These are phyloP conservation scores for Salmacisia buchloeana DNA, from an alignment of 1,284 basidiomycete species.

Conservation along the genomic window DNA sequence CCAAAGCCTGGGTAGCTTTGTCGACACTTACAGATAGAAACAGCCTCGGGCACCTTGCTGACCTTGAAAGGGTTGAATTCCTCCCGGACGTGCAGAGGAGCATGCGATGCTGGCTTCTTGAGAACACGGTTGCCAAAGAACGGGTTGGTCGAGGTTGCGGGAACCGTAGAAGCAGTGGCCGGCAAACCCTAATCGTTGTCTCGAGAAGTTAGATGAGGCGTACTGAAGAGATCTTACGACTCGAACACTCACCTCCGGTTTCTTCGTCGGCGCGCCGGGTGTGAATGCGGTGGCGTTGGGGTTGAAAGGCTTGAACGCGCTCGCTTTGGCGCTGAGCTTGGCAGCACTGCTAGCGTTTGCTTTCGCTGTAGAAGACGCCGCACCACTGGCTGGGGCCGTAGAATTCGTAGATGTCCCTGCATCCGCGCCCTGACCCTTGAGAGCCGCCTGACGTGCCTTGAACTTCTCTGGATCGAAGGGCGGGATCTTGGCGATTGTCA, in stretches of 20 bases:
- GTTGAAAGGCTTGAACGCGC: slow-evolving; percentile 63
- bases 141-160: slow-evolving; percentile 60
- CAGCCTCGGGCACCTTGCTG: slow-evolving; percentile 69
- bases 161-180: slow-evolving; percentile 42
- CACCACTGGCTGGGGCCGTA: slow-evolving; percentile 24
- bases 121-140: slow-evolving; percentile 74
- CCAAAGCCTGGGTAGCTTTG: no score
- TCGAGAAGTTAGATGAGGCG: no score
- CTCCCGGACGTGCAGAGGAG: slow-evolving; percentile 71
- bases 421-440: slow-evolving; percentile 10
- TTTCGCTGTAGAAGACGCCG: slow-evolving; percentile 46
- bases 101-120: slow-evolving; percentile 62
- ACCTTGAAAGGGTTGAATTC: slow-evolving; percentile 93
- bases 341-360: slow-evolving; percentile 55
- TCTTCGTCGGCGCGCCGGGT: slow-evolving; percentile 43
- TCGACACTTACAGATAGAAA: slow-evolving; percentile 59
- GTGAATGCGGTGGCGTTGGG: slow-evolving; percentile 54
- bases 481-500: slow-evolving; percentile 77
- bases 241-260: background rate
- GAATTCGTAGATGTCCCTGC: slow-evolving; percentile 9
- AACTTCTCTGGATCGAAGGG: slow-evolving; percentile 69
- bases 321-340: slow-evolving; percentile 74
- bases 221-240: background rate
- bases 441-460: slow-evolving; percentile 28
- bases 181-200: slow-evolving; percentile 17